phyloP scores from a whole-genome alignment of 768 basidiomycete genomes.

The Mycena chlorophos region DNA sequence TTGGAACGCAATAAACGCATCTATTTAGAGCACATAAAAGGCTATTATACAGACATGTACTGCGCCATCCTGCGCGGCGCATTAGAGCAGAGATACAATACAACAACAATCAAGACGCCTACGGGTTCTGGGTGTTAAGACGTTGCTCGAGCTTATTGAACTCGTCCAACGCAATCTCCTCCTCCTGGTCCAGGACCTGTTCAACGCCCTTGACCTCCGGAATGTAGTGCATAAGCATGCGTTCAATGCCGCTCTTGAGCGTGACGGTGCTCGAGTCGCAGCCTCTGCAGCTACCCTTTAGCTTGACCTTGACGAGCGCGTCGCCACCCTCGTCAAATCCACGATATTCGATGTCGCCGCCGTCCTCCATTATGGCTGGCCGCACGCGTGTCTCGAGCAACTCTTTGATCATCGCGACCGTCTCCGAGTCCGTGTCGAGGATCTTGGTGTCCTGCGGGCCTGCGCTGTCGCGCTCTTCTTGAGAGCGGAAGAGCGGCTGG shows the following conservation, averaged over 20 bases:
- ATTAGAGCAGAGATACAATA: conserved; percentile 3
- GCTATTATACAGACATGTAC: conserved; percentile 78
- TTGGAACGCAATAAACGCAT: no score
- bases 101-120: conserved; percentile 31
- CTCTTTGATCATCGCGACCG: conserved; percentile 99
- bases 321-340: conserved; percentile 82
- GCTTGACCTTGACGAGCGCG: conserved; percentile 80
- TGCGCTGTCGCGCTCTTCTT: conserved; percentile 75
- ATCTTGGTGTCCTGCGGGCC: conserved; percentile 94
- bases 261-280: conserved; percentile 94
- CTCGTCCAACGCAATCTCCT: conserved; percentile 81
- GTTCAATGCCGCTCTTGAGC: conserved; percentile 93
- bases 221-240: conserved; percentile 99
- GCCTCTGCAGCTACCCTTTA: conserved; percentile 97
- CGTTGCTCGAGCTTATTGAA: conserved; percentile 85
- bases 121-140: conserved; percentile 50
- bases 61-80: conserved; percentile 62
- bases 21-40: no score
- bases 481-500: conserved; percentile 79
- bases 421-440: conserved; percentile 91
- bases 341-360: conserved; percentile 95
- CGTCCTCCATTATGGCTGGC: conserved; percentile 98
- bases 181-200: conserved; percentile 89
- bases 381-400: conserved; percentile 91
- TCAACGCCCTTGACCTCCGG: conserved; percentile 93